Evolutionary conservation across 495 filamentous ascomycete species (phyloP).

Genomic region (Trichoderma erinaceum): DNA sequence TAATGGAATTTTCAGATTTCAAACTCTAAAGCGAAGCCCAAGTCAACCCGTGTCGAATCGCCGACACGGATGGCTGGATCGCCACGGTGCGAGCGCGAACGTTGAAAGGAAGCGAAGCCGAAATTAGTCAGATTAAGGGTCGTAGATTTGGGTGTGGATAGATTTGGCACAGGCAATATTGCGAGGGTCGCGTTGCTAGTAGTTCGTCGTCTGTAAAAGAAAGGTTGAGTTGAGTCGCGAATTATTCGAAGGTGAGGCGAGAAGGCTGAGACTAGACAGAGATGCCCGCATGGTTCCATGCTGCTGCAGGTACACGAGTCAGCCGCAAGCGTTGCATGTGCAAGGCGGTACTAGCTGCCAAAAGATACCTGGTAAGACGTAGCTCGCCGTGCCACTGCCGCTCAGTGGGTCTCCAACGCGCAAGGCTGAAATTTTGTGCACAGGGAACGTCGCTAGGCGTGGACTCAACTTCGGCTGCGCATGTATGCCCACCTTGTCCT

Average conservation of each 20-base stretch:
- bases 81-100: background rate
- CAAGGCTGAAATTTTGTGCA: slow-evolving; percentile 14
- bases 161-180: background rate
- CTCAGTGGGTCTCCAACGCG: background rate
- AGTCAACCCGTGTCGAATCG: background rate
- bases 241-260: slow-evolving; percentile 17
- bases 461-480: slow-evolving; percentile 2
- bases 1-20: slow-evolving; percentile 17
- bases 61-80: slow-evolving; percentile 2
- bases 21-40: background rate
- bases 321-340: background rate
- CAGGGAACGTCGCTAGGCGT: background rate
- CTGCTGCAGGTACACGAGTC: background rate
- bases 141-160: background rate
- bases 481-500: background rate
- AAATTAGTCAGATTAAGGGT: background rate
- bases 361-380: background rate
- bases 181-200: background rate
- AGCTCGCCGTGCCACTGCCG: background rate
- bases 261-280: slow-evolving; percentile 23
- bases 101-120: background rate
- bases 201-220: background rate
- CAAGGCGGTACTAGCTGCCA: background rate
- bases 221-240: slow-evolving; percentile 4
- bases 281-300: background rate